Evolutionary conservation across 2,329 filamentous ascomycete genomes (phyloP).

Genomic region (Seiridium cupressi): DNA sequence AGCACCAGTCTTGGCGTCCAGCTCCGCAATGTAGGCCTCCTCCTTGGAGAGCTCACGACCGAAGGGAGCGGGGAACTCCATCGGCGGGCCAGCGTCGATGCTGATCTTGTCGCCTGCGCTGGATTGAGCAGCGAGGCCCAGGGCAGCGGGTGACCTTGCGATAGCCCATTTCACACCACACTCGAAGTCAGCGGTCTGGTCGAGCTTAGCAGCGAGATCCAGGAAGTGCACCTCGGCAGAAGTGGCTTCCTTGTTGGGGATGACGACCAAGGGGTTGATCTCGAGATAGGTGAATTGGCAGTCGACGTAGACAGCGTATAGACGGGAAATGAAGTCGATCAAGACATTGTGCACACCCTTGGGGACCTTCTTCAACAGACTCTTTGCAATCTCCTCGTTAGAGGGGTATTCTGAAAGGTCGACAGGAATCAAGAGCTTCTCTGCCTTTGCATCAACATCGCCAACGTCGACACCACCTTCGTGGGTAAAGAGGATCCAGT

Average conservation of each 20-base stretch:
- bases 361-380: slow-evolving; percentile 89
- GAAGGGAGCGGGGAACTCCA: slow-evolving; percentile 99
- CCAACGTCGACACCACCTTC: slow-evolving; percentile 99
- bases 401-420: slow-evolving; percentile 93
- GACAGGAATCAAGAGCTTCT: slow-evolving; percentile 97
- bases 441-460: slow-evolving; percentile 97
- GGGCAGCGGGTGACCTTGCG: slow-evolving; percentile 83
- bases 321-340: slow-evolving; percentile 96
- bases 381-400: slow-evolving; percentile 85
- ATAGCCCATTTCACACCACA: slow-evolving; percentile 99
- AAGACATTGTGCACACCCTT: slow-evolving; percentile 96
- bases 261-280: slow-evolving; percentile 98
- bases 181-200: slow-evolving; percentile 99
- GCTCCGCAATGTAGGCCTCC: slow-evolving; percentile 97
- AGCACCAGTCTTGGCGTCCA: slow-evolving; percentile 98
- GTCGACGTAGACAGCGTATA: slow-evolving; percentile 99
- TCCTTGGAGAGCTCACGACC: slow-evolving; percentile 98
- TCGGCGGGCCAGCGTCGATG: slow-evolving; percentile 94
- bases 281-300: slow-evolving; percentile 99
- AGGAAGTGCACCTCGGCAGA: slow-evolving; percentile 97
- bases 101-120: slow-evolving; percentile 73
- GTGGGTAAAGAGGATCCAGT: slow-evolving; percentile 99
- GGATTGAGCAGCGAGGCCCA: slow-evolving; percentile 72
- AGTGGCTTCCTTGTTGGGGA: slow-evolving; percentile 88
- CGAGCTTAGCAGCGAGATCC: slow-evolving; percentile 96